phyloP scores from a whole-genome alignment of 768 basidiomycete genomes.

The Chalciporus pseudorubinellus region DNA sequence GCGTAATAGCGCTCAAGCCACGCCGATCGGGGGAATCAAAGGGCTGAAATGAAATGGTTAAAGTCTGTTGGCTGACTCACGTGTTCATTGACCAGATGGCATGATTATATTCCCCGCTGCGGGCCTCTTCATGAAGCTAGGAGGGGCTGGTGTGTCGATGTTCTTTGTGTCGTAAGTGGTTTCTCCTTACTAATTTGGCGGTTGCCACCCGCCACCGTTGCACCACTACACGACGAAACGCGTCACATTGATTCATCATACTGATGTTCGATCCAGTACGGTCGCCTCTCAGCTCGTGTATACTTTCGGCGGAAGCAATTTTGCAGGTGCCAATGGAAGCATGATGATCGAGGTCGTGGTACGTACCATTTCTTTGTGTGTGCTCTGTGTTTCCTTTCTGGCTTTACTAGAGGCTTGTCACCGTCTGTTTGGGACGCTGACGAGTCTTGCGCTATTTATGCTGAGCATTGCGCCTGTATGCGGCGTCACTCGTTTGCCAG shows the following conservation, averaged over 20 bases:
- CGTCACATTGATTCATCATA: neutral
- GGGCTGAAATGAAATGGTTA: neutral
- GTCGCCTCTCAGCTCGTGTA: constrained; percentile 82
- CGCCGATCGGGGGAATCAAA: neutral
- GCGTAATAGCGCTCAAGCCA: constrained; percentile 6
- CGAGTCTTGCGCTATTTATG: neutral
- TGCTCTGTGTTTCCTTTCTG: neutral
- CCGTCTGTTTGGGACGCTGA: neutral
- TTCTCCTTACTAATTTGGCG: neutral
- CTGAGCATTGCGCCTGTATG: neutral
- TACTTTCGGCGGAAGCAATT: constrained; percentile 82
- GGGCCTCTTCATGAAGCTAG: constrained; percentile 75
- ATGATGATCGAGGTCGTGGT: constrained; percentile 99
- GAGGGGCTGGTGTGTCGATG: constrained; percentile 91
- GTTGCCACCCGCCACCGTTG: neutral
- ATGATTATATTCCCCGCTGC: constrained; percentile 94
- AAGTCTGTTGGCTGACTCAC: constrained; percentile 1
- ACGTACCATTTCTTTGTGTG: constrained; percentile 30
- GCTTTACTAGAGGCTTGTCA: neutral
- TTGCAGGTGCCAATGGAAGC: constrained; percentile 87
- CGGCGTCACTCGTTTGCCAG: neutral
- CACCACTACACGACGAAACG: neutral
- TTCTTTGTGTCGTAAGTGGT: constrained; percentile 77
- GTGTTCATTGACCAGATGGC: constrained; percentile 54
- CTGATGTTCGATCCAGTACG: constrained; percentile 41